Evolutionary conservation across 2,329 filamentous ascomycete species (phyloP).

Genomic region (Chrysoporthe deuterocubensis): DNA sequence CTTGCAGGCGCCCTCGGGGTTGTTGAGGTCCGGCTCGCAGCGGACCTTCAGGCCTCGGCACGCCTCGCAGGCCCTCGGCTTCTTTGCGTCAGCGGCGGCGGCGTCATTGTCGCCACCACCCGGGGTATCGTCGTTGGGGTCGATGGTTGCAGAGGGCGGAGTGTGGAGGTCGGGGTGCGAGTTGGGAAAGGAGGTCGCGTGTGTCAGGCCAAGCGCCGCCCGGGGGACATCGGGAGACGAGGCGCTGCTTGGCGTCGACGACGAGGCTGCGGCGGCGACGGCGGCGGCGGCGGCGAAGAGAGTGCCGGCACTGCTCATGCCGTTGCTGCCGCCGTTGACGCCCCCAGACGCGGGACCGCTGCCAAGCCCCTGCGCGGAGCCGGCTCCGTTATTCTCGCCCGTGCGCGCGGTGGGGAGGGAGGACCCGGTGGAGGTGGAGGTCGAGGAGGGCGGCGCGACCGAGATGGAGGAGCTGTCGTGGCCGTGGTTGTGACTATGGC

Average conservation of each 20-base stretch:
- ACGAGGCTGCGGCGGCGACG: slow-evolving; percentile 10
- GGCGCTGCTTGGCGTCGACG: slow-evolving; percentile 16
- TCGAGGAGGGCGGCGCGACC: slow-evolving; percentile 12
- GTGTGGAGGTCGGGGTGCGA: slow-evolving; percentile 16
- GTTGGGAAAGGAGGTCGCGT: slow-evolving; percentile 14
- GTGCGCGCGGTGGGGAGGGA: background rate
- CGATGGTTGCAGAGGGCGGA: slow-evolving; percentile 15
- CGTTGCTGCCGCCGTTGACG: slow-evolving; percentile 14
- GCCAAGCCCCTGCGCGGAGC: slow-evolving; percentile 8
- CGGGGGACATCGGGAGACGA: slow-evolving; percentile 22
- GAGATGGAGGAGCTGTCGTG: slow-evolving; percentile 13
- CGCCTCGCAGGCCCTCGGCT: slow-evolving; percentile 74
- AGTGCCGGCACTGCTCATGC: slow-evolving; percentile 6
- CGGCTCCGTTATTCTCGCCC: background rate
- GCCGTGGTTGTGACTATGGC: background rate
- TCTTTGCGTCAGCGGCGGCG: slow-evolving; percentile 58
- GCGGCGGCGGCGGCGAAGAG: slow-evolving; percentile 11
- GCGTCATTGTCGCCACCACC: slow-evolving; percentile 26
- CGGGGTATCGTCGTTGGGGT: slow-evolving; percentile 21
- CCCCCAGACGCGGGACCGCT: background rate
- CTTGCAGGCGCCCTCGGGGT: slow-evolving; percentile 68
- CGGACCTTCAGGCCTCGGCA: slow-evolving; percentile 80
- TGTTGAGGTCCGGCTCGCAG: slow-evolving; percentile 74
- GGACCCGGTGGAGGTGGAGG: slow-evolving; percentile 4
- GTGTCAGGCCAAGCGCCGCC: background rate